phyloP scores from a whole-genome alignment of 805 yeast species.

The Barnettozyma wickerhamii region DNA sequence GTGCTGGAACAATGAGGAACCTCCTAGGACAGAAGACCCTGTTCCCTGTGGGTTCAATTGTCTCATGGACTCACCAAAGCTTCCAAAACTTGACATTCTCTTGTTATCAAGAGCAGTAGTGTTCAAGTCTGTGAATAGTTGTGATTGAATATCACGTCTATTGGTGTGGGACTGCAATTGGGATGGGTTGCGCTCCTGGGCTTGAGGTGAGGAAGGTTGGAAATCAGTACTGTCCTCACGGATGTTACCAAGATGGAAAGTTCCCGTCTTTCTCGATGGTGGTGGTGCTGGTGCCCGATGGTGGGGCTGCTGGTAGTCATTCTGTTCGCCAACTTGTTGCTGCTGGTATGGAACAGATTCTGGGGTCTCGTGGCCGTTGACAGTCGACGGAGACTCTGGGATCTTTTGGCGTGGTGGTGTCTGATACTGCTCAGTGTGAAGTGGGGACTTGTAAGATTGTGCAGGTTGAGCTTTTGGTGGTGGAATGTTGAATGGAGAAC shows the following conservation, averaged over 20 bases:
- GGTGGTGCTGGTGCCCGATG: constrained; percentile 51
- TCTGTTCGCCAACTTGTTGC: not conserved
- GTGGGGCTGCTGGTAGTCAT: constrained; percentile 2
- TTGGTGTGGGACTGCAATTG: constrained; percentile 10
- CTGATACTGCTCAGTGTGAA: constrained; percentile 4
- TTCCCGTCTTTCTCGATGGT: constrained; percentile 44
- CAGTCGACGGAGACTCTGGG: constrained; percentile 1
- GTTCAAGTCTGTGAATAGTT: constrained; percentile 42
- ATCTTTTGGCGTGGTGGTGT: constrained; percentile 1
- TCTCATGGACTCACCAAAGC: constrained; percentile 24
- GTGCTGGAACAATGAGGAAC: constrained; percentile 40
- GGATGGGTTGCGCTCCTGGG: not conserved
- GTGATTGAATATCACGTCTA: constrained; percentile 41
- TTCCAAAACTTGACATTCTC: constrained; percentile 24
- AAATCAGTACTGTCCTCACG: constrained; percentile 27
- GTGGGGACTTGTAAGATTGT: constrained; percentile 6
- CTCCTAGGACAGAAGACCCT: constrained; percentile 35
- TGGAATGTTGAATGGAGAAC: constrained; percentile 8
- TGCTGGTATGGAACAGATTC: not conserved
- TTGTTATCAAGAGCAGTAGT: constrained; percentile 28
- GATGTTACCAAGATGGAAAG: constrained; percentile 24
- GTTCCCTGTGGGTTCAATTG: constrained; percentile 39
- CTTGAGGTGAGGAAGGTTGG: constrained; percentile 3
- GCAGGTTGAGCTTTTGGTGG: constrained; percentile 20
- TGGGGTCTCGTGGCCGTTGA: not conserved